Evolutionary conservation across 2,329 filamentous ascomycete species (phyloP).

Genomic region (Metarhizium anisopliae): DNA sequence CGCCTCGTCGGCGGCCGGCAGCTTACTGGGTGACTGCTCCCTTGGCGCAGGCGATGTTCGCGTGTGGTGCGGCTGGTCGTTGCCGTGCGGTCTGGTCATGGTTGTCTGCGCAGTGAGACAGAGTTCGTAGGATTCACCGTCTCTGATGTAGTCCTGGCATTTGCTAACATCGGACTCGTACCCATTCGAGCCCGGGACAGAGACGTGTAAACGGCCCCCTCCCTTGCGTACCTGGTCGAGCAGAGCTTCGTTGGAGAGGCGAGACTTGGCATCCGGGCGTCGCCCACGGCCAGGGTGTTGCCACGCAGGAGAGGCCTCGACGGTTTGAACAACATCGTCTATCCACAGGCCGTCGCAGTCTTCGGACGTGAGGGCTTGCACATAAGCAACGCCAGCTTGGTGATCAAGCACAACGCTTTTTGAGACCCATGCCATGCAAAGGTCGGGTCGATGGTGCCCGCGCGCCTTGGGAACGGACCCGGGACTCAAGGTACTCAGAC

Average conservation of each 20-base stretch:
- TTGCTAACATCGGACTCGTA: conserved; percentile 60
- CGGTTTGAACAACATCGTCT: conserved; percentile 16
- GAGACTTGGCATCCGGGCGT: conserved; percentile 4
- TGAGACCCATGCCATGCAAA: conserved; percentile 68
- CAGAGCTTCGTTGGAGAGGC: conserved; percentile 11
- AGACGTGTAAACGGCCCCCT: conserved; percentile 19
- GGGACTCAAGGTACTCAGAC: conserved; percentile 37
- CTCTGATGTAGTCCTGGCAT: conserved; percentile 64
- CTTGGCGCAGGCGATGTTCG: not conserved
- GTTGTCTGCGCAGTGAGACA: conserved; percentile 71
- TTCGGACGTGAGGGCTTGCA: conserved; percentile 42
- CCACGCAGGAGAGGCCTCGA: conserved; percentile 27
- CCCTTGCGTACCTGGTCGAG: conserved; percentile 7
- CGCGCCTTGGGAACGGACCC: conserved; percentile 17
- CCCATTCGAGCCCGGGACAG: conserved; percentile 30
- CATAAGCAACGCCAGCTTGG: conserved; percentile 45
- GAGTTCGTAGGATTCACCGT: conserved; percentile 78
- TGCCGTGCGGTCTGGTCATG: conserved; percentile 41
- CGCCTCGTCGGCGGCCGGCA: not conserved
- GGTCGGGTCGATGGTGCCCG: conserved; percentile 49
- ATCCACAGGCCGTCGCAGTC: conserved; percentile 22
- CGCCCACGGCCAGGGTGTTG: conserved; percentile 7
- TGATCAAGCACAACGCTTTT: conserved; percentile 74
- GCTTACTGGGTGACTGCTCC: not conserved
- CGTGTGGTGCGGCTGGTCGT: conserved; percentile 25